Percentiles rank a stretch among this genome's conserved stretches.
phyloP scores from a whole-genome alignment of 83 land plant genomes.

The Picea mariana region DNA sequence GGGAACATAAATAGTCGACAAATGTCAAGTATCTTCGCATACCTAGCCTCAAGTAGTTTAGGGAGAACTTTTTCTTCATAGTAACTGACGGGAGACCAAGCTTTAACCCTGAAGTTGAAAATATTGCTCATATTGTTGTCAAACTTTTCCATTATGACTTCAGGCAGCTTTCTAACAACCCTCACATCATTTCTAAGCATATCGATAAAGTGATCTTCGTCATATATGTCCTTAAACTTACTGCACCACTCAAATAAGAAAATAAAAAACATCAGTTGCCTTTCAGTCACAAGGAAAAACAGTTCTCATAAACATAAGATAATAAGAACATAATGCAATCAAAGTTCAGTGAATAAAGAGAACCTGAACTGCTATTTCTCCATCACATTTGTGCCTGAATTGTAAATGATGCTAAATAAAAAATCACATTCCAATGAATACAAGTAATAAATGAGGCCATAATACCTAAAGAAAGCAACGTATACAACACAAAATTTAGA shows the following conservation, averaged over 20 bases:
- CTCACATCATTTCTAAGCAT: constrained; percentile 61
- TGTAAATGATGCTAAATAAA: background rate
- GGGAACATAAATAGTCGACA: background rate
- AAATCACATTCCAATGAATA: too few relatives aligned
- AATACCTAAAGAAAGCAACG: too few relatives aligned
- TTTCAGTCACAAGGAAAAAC: background rate
- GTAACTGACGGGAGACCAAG: constrained; percentile 66
- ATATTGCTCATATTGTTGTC: constrained; percentile 81
- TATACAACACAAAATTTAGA: too few relatives aligned
- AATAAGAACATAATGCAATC: background rate
- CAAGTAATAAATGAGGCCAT: too few relatives aligned
- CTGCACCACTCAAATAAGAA: constrained; percentile 46
- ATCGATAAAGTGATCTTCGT: constrained; percentile 84
- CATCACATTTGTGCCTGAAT: background rate
- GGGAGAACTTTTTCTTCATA: constrained; percentile 86
- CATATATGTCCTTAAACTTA: constrained; percentile 89
- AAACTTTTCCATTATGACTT: constrained; percentile 56
- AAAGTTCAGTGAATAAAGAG: background rate
- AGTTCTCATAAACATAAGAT: background rate
- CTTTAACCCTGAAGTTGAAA: constrained; percentile 80
- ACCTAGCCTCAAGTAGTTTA: constrained; percentile 68
- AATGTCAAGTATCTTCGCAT: constrained; percentile 12
- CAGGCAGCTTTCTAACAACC: constrained; percentile 76
- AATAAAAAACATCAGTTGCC: background rate
- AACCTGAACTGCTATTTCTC: background rate